Evolutionary conservation across 495 filamentous ascomycete species (phyloP), one percentile per base, ranked within the genome.

Genomic region (Niebla homalea): DNA sequence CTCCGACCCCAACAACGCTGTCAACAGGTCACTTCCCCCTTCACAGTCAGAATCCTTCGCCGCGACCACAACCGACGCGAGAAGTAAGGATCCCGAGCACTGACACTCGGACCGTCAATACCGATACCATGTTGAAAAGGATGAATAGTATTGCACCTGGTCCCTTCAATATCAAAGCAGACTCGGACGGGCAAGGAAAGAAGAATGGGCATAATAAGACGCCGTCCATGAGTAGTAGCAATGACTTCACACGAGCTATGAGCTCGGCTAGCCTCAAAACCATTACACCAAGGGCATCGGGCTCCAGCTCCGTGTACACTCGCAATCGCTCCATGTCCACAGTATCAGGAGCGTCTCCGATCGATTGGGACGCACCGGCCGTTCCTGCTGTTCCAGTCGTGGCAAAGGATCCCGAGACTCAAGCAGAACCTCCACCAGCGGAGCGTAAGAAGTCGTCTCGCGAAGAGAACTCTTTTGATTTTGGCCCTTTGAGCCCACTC

Each of bases 101-200:
- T 18, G 75, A 67, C 40, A 71, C 77, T 38, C 61, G 54, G 21
- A 52, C 54, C 5, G 59, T 55, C 22, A 67, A 53, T 26, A 62
- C 60, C 49, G 65, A 64, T 19, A 71, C 64, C 55, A 57, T 74
- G 16, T 54, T 81, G 59, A 70, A 77, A 47, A 71, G 76, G 49
- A 78, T 85, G 74, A 73, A 85, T 53, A 72, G 66, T 23, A 81
- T 85, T 62, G 72, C 75, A 15, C 80, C 81, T 18, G 80, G 81
- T 0, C 83, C 83, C 5, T 84, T 87, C 56, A 76, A 76, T 55
- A 55, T 70, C 14, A 65, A 61, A 42, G 56, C 43, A 36, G 23
- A 46, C 3, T 35, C 4, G 2, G 40, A 39, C 12, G 16, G 12
- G 10, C 37, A 37, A 16, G 45, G 10, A n/a, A 22, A 35, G 21